Conservation (phyloP, 2,329 filamentous ascomycete species). For the Fusarium paranaense region DNA sequence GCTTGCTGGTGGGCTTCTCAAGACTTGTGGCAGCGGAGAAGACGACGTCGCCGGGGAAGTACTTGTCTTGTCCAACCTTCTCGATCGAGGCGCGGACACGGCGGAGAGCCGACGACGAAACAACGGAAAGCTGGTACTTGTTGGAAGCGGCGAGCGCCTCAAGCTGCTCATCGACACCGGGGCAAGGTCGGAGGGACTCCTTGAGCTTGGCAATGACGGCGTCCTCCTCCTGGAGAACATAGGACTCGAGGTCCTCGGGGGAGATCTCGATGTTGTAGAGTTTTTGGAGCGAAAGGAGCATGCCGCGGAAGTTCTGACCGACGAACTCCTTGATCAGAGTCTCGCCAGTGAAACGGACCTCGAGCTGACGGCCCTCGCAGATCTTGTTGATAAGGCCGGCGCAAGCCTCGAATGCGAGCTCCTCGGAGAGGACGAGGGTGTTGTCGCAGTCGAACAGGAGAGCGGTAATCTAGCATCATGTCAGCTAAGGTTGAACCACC, state of each 20-base stretch:
- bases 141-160: constrained; percentile 69
- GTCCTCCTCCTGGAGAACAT: constrained; percentile 83
- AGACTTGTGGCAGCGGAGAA: constrained; percentile 87
- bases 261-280: constrained; percentile 80
- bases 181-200: constrained; percentile 74
- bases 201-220: constrained; percentile 85
- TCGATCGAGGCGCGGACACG: constrained; percentile 82
- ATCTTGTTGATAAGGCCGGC: constrained; percentile 91
- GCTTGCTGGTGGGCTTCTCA: constrained; percentile 85
- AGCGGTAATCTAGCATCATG: constrained; percentile 65
- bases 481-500: background rate
- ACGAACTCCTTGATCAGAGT: constrained; percentile 88
- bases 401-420: constrained; percentile 91
- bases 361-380: constrained; percentile 72
- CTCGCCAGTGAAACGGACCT: constrained; percentile 79
- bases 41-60: constrained; percentile 79
- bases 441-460: constrained; percentile 87
- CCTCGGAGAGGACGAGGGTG: constrained; percentile 92
- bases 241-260: constrained; percentile 76
- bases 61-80: constrained; percentile 83
- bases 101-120: constrained; percentile 82
- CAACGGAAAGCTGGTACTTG: constrained; percentile 81
- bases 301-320: constrained; percentile 94
- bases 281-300: constrained; percentile 81
- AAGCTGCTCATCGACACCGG: constrained; percentile 75